These are phyloP conservation scores for Exophiala dermatitidis DNA, from an alignment of 2,329 filamentous ascomycete genomes.

Conservation along the genomic window DNA sequence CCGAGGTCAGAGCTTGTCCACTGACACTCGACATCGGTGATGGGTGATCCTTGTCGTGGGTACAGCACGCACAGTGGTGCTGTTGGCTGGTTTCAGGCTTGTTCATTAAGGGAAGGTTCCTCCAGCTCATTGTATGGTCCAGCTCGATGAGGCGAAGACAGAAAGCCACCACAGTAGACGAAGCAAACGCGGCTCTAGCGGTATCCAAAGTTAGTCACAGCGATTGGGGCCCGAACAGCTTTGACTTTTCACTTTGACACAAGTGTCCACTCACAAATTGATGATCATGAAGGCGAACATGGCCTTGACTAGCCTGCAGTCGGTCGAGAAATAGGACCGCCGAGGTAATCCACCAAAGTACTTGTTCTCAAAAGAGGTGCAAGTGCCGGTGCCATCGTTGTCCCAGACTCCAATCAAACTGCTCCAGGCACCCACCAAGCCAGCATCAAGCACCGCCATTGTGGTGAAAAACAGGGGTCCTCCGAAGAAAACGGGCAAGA, in stretches of 20 bases:
- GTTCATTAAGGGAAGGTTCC: slow-evolving; percentile 10
- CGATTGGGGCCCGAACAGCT: too few relatives aligned
- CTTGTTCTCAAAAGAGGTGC: slow-evolving; percentile 9
- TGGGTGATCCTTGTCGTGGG: slow-evolving; percentile 13
- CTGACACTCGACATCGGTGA: slow-evolving; percentile 10
- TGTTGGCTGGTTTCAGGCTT: slow-evolving; percentile 1
- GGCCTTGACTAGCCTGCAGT: slow-evolving; percentile 20
- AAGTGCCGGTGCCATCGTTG: slow-evolving; percentile 13
- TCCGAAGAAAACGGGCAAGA: slow-evolving; percentile 18
- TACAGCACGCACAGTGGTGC: slow-evolving; percentile 16
- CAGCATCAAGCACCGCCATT: slow-evolving; percentile 7
- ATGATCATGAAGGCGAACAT: slow-evolving; percentile 22
- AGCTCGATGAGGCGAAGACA: slow-evolving; percentile 16
- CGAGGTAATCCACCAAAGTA: slow-evolving; percentile 8
- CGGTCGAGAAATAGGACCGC: slow-evolving; percentile 10
- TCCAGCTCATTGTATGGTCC: slow-evolving; percentile 14
- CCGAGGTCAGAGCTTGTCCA: neutral
- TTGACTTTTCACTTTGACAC: neutral
- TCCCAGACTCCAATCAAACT: slow-evolving; percentile 18
- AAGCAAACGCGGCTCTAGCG: slow-evolving; percentile 7
- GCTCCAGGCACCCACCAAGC: slow-evolving; percentile 15
- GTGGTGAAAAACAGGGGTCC: slow-evolving; percentile 17
- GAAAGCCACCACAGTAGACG: slow-evolving; percentile 3
- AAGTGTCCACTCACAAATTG: slow-evolving; percentile 13
- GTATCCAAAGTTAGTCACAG: too few relatives aligned